These are phyloP conservation scores for Lactarius vividus DNA, from an alignment of 768 basidiomycete genomes.

Conservation along the genomic window DNA sequence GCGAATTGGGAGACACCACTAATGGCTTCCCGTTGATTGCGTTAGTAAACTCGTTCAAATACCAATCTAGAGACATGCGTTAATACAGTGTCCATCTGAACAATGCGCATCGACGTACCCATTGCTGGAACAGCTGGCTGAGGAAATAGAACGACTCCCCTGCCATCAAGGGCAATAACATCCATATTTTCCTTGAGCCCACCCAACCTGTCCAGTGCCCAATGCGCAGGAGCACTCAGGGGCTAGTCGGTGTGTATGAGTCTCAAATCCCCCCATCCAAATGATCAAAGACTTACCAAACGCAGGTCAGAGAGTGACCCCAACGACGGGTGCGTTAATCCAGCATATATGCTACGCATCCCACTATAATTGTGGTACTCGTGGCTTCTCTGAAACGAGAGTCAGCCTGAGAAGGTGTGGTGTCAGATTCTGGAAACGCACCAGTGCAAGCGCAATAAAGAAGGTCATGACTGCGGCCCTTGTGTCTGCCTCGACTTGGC, in stretches of 20 bases:
- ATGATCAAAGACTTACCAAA: constrained; percentile 4
- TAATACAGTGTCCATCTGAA: neutral
- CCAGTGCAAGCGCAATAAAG: constrained; percentile 19
- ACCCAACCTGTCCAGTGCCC: constrained; percentile 7
- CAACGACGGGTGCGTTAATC: constrained; percentile 20
- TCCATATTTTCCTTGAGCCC: constrained; percentile 15
- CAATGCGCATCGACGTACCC: neutral
- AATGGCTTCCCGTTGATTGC: constrained; percentile 7
- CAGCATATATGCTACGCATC: constrained; percentile 37
- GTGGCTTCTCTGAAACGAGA: constrained; percentile 15
- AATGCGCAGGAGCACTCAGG: constrained; percentile 3
- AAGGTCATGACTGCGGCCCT: constrained; percentile 19
- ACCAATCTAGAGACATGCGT: constrained; percentile 12
- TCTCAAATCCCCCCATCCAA: neutral
- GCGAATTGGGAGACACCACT: constrained; percentile 6
- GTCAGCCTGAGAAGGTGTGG: neutral
- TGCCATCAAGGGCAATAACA: neutral
- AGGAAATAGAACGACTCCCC: neutral
- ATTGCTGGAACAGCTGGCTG: constrained; percentile 17
- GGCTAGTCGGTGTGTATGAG: constrained; percentile 5
- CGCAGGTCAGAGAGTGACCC: neutral
- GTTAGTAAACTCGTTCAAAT: constrained; percentile 2
- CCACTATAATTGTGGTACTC: constrained; percentile 31
- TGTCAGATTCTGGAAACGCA: neutral
- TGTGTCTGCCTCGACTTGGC: constrained; percentile 14